Evolutionary conservation across 1,139 yeast species (phyloP).

Genomic region (Petasospora fabianii): DNA sequence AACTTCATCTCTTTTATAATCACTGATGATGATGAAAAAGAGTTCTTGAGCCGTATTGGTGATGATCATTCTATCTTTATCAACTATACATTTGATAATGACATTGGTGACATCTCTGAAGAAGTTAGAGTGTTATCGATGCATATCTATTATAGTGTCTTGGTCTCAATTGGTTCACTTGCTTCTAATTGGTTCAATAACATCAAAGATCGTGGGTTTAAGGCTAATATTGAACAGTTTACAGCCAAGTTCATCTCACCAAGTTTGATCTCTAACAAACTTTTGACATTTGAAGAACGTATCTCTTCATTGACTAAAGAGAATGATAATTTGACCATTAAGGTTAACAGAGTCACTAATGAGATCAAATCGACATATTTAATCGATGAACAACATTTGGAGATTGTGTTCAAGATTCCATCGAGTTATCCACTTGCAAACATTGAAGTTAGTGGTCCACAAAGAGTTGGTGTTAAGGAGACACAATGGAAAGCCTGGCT

Average conservation of each 20-base stretch:
- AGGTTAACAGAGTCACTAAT: slow-evolving; percentile 55
- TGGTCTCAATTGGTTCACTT: slow-evolving; percentile 61
- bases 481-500: slow-evolving; percentile 96
- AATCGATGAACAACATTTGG: slow-evolving; percentile 87
- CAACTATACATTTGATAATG: slow-evolving; percentile 25
- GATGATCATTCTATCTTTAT: slow-evolving; percentile 27
- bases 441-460: slow-evolving; percentile 71
- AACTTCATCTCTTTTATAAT: slow-evolving; percentile 49
- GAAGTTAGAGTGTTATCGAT: slow-evolving; percentile 43
- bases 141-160: slow-evolving; percentile 54
- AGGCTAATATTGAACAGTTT: slow-evolving; percentile 44
- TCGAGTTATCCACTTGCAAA: slow-evolving; percentile 68
- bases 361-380: slow-evolving; percentile 73
- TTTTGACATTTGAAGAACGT: slow-evolving; percentile 47
- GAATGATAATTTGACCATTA: slow-evolving; percentile 59
- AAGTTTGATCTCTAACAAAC: slow-evolving; percentile 52
- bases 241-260: slow-evolving; percentile 64
- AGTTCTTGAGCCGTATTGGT: slow-evolving; percentile 33
- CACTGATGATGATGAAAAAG: slow-evolving; percentile 36
- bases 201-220: slow-evolving; percentile 34
- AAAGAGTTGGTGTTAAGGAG: slow-evolving; percentile 85
- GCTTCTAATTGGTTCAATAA: slow-evolving; percentile 72
- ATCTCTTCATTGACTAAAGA: slow-evolving; percentile 34
- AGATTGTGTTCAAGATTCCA: slow-evolving; percentile 72
- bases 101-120: slow-evolving; percentile 26